Evolutionary conservation across 176 grass and related monocot genomes (phyloP).

Genomic region (Poa annua): DNA sequence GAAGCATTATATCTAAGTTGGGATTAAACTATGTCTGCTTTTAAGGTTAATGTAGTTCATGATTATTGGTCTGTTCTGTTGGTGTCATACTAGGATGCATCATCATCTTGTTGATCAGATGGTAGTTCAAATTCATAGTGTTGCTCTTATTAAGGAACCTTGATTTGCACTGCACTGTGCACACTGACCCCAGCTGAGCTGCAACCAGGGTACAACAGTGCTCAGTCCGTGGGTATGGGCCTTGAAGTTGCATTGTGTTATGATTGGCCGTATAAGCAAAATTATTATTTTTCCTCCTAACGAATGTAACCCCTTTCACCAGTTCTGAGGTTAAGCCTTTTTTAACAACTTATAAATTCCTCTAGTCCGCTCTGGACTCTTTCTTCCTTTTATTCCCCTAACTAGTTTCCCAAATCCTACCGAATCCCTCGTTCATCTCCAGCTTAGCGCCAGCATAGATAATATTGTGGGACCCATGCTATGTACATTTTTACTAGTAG

Average conservation of each 20-base stretch:
- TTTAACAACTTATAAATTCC: conserved; percentile 2
- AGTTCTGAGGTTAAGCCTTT: background rate
- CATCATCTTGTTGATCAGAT: conserved; percentile 8
- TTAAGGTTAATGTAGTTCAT: conserved; percentile 21
- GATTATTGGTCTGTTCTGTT: background rate
- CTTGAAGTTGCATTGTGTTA: conserved; percentile 16
- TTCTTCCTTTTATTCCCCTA: background rate
- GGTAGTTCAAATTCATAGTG: conserved; percentile 24
- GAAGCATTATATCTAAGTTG: conserved; percentile 16
- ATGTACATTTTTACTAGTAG: background rate
- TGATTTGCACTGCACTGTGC: conserved; percentile 32
- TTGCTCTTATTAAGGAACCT: background rate
- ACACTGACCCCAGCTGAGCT: conserved; percentile 17
- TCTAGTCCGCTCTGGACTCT: background rate
- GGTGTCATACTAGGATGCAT: conserved; percentile 23
- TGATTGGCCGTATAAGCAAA: conserved; percentile 22
- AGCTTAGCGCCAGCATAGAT: background rate
- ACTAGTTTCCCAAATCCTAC: background rate
- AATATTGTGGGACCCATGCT: background rate
- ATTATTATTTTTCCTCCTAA: conserved; percentile 21
- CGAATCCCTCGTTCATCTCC: conserved; percentile 2
- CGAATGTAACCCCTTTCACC: conserved; percentile 14
- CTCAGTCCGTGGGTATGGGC: background rate
- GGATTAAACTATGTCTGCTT: background rate
- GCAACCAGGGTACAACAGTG: background rate